Percentiles rank a stretch among this genome's conserved stretches.
Conservation (phyloP, 768 basidiomycete genomes). For the Xerocomellus dryophilus region DNA sequence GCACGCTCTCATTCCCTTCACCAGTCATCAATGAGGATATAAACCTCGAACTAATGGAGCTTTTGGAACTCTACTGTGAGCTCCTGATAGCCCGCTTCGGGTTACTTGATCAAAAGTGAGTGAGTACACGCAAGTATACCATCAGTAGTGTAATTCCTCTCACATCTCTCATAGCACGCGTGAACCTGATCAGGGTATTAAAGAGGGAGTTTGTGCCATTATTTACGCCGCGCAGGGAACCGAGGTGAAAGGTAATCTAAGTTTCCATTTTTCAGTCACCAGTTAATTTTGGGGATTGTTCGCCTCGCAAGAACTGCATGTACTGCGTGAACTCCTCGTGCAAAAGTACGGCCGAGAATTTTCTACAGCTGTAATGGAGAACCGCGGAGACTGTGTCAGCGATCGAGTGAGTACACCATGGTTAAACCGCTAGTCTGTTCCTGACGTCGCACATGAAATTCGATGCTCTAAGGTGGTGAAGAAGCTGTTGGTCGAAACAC, state of each 20-base stretch:
- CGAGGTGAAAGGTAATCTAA: conserved; percentile 71
- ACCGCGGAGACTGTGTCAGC: conserved; percentile 75
- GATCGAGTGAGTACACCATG: conserved; percentile 58
- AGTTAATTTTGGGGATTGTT: conserved; percentile 2
- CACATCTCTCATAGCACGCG: conserved; percentile 47
- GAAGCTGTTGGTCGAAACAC: conserved; percentile 70
- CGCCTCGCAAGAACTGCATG: conserved; percentile 66
- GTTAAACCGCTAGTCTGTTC: not conserved
- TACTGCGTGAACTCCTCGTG: conserved; percentile 90
- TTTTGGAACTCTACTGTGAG: conserved; percentile 93
- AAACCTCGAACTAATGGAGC: conserved; percentile 82
- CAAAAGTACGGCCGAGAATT: conserved; percentile 95
- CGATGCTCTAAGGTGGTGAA: conserved; percentile 55
- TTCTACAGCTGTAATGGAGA: conserved; percentile 81
- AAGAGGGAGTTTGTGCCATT: conserved; percentile 84
- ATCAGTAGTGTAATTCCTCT: conserved; percentile 4
- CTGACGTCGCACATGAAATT: conserved; percentile 2
- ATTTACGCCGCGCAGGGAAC: conserved; percentile 91
- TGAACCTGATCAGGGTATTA: conserved; percentile 83
- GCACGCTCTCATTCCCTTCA: conserved; percentile 2
- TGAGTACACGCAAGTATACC: conserved; percentile 6
- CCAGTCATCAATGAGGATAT: conserved; percentile 83
- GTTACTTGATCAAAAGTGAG: conserved; percentile 84
- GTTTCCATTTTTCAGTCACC: not conserved
- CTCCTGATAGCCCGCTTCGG: conserved; percentile 91